Percentiles rank a stretch among this genome's conserved stretches.
These are phyloP conservation scores for Botryotinia calthae DNA, from an alignment of 2,329 filamentous ascomycete species.

Conservation along the genomic window DNA sequence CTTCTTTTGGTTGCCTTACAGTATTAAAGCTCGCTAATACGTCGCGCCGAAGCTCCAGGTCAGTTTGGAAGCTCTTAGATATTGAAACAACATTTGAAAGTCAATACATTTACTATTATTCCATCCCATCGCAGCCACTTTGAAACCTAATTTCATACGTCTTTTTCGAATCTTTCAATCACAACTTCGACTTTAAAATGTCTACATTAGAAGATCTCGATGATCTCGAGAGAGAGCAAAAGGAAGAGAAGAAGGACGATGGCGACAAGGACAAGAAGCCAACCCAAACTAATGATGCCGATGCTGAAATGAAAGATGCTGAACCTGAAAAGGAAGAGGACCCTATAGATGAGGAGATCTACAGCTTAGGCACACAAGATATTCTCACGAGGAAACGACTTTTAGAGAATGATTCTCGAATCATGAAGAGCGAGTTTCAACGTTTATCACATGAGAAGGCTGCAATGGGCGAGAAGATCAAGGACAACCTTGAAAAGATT, in stretches of 20 bases:
- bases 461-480: conserved; percentile 97
- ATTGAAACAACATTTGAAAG: conserved; percentile 24
- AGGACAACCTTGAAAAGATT: conserved; percentile 98
- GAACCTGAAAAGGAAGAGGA: conserved; percentile 72
- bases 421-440: conserved; percentile 97
- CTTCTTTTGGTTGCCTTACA: conserved; percentile 22
- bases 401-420: conserved; percentile 94
- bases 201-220: conserved; percentile 76
- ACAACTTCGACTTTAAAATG: conserved; percentile 49
- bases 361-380: conserved; percentile 89
- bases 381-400: conserved; percentile 87
- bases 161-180: neutral
- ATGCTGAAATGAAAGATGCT: conserved; percentile 89
- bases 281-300: conserved; percentile 55
- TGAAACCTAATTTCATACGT: neutral
- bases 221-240: conserved; percentile 68
- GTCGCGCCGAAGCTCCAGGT: conserved; percentile 29
- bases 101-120: conserved; percentile 9
- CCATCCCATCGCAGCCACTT: conserved; percentile 6
- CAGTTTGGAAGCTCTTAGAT: conserved; percentile 27
- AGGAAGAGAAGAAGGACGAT: conserved; percentile 59
- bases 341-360: conserved; percentile 87
- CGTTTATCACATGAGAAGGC: conserved; percentile 92
- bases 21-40: conserved; percentile 18
- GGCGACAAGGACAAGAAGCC: conserved; percentile 55